Base-by-base conservation (phyloP, 345 rosid genomes). In the Acer campestre region DNA sequence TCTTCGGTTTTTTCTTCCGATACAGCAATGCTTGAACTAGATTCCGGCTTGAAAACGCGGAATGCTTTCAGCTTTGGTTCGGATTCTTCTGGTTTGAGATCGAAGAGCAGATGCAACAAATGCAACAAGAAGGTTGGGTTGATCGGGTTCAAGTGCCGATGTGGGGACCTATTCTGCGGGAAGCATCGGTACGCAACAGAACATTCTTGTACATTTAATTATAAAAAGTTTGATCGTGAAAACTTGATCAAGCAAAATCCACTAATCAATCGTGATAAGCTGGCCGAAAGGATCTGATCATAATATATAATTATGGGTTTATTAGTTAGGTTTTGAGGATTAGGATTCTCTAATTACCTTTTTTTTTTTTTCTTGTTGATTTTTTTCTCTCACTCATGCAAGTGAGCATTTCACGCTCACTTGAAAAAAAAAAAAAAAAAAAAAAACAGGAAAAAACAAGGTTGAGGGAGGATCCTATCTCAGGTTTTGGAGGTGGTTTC, bases 121-220 rank as follows among this genome's bases (percentile, higher is more conserved):
- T 82, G 82, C 78, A 38, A 48, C 31, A 79, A 77, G 73, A 82
- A 64, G 29, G 68, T 79, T 38, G 83, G 86, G 0, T 27, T 70
- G 23, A 14, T 55, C 1, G 83, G 83, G 10, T 80, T 83, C n/a
- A 49, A 20, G 0, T 83, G 79, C 62, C 70, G 77, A 0, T 83
- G 91, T 10, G 91, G 86, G 13, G 35, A 80, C 1, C 27, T 69
- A 49, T 78, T 78, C 14, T 86, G 89, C 1, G 82, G 80, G 9
- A 16, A 49, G 3, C 89, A 86, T 29, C 79, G 88, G 0, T 79
- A 84, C 61, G 72, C 89, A 1, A 53, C 82, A 3, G 77, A 74
- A 46, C 86, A 83, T 16, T 10, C 51, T 2, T 83, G 84, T 66
- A 40, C 49, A 3, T 75, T 80, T 27, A 81, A 83, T 62, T 75